Percentiles rank a stretch among this genome's conserved stretches.
phyloP scores from a whole-genome alignment of 345 rosid species.

The Bruguiera parviflora region DNA sequence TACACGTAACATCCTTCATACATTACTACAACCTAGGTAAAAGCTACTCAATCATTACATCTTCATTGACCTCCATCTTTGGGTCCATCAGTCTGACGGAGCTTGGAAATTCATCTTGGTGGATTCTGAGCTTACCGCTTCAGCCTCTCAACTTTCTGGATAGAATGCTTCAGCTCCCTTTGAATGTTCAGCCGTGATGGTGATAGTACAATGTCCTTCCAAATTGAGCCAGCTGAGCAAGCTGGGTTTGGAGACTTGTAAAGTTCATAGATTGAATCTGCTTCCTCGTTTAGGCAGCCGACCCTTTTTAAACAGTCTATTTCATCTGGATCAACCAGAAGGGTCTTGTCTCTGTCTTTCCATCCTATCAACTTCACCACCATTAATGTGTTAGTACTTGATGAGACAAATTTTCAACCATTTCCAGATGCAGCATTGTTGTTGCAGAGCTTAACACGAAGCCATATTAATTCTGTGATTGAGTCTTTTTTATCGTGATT shows the following conservation, averaged over 20 bases:
- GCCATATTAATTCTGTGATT: not conserved
- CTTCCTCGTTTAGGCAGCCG: conserved; percentile 63
- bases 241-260: conserved; percentile 69
- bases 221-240: conserved; percentile 64
- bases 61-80: conserved; percentile 9
- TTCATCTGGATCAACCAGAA: conserved; percentile 87
- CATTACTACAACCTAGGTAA: conserved; percentile 11
- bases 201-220: conserved; percentile 93
- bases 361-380: conserved; percentile 80
- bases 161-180: conserved; percentile 61
- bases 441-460: not conserved
- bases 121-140: conserved; percentile 10
- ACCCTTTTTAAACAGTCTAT: conserved; percentile 61
- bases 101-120: conserved; percentile 8
- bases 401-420: not conserved
- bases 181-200: conserved; percentile 83
- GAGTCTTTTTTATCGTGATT: not conserved
- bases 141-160: conserved; percentile 56
- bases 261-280: conserved; percentile 75
- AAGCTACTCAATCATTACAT: conserved; percentile 6
- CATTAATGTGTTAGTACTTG: conserved; percentile 25
- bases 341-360: conserved; percentile 85
- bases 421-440: not conserved
- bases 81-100: conserved; percentile 8
- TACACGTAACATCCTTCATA: conserved; percentile 6